Percentiles rank a stretch among this genome's conserved stretches.
These are phyloP conservation scores for Aristolochia fimbriata DNA, from an alignment of 164 flowering plant genomes.

Conservation along the genomic window DNA sequence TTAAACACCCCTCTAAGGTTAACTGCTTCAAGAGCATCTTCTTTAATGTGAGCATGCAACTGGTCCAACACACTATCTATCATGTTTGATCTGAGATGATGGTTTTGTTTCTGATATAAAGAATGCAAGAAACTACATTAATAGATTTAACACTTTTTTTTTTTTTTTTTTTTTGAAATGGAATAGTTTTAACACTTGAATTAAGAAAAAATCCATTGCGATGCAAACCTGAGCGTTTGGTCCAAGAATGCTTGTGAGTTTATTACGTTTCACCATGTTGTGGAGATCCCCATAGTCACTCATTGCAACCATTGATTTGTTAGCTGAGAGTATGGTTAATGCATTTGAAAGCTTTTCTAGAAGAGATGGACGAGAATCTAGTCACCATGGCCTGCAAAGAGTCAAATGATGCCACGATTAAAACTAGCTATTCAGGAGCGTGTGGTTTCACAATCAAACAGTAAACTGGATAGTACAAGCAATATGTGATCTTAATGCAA, in stretches of 20 bases:
- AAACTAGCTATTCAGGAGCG: neutral
- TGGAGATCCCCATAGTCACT: conserved; percentile 87
- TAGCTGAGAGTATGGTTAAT: conserved; percentile 44
- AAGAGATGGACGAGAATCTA: conserved; percentile 67
- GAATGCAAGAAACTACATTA: neutral
- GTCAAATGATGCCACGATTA: neutral
- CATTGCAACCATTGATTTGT: conserved; percentile 80
- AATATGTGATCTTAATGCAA: too few species aligned
- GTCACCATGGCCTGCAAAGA: conserved; percentile 82
- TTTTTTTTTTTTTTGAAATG: too few species aligned
- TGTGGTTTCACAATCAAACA: neutral
- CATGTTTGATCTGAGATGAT: conserved; percentile 53
- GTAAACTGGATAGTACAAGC: neutral
- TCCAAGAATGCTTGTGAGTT: conserved; percentile 57
- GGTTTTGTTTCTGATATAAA: conserved; percentile 48
- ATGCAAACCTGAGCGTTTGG: conserved; percentile 72
- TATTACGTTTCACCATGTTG: conserved; percentile 43
- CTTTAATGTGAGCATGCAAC: conserved; percentile 30
- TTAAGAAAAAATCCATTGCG: neutral
- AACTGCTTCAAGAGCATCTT: conserved; percentile 33
- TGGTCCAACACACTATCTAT: conserved; percentile 31
- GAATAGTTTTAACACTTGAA: neutral
- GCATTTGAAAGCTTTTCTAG: conserved; percentile 81
- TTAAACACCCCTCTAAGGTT: conserved; percentile 50
- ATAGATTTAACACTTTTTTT: too few species aligned